These are phyloP conservation scores for Coleophoma cylindrospora DNA, from an alignment of 2,329 filamentous ascomycete species.

Conservation along the genomic window DNA sequence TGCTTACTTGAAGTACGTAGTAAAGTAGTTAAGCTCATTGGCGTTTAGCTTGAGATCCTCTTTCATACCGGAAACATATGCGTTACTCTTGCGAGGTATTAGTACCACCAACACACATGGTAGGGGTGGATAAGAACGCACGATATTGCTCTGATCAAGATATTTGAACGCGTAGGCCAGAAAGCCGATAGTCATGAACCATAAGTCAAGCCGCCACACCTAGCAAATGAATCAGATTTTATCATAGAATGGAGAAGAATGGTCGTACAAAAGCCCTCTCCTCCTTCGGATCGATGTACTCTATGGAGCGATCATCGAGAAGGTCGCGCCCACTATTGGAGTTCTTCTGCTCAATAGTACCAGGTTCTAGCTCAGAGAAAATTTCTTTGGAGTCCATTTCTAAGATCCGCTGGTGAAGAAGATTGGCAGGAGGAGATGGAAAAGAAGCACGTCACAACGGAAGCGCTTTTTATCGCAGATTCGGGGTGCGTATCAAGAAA, in stretches of 20 bases:
- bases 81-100: background rate
- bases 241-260: background rate
- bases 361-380: too few relatives aligned
- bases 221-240: background rate
- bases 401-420: too few relatives aligned
- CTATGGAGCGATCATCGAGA: background rate
- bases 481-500: too few relatives aligned
- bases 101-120: background rate
- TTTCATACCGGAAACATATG: conserved; percentile 21
- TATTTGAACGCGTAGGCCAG: background rate
- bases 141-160: background rate
- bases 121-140: background rate
- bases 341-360: too few relatives aligned
- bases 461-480: too few relatives aligned
- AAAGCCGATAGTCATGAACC: background rate
- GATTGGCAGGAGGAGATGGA: too few relatives aligned
- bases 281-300: background rate
- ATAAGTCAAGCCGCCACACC: background rate
- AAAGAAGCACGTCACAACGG: too few relatives aligned
- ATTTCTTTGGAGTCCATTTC: too few relatives aligned
- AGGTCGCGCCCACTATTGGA: too few relatives aligned
- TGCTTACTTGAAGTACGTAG: conserved; percentile 38
- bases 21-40: conserved; percentile 45
- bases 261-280: background rate
- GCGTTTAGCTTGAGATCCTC: conserved; percentile 40